Evolutionary conservation across 768 basidiomycete species (phyloP).

Genomic region (Lanmaoa pseudosensibilis): DNA sequence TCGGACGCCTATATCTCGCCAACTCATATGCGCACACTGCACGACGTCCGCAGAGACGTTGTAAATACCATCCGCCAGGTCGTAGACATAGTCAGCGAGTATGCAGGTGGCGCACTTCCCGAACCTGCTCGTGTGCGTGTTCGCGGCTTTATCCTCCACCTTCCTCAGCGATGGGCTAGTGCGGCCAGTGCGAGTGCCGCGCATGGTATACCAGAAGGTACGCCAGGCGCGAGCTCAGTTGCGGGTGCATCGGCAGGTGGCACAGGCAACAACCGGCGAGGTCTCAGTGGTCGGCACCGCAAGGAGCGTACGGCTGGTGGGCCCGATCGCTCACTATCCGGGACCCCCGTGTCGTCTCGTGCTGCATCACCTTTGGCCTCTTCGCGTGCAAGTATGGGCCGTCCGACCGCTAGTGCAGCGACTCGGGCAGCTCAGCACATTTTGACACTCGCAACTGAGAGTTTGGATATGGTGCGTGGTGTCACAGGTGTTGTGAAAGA

Average conservation of each 20-base stretch:
- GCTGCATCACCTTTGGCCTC: conserved; percentile 35
- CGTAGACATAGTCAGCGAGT: conserved; percentile 82
- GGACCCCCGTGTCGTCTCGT: conserved; percentile 37
- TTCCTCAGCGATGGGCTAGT: conserved; percentile 82
- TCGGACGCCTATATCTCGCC: conserved; percentile 40
- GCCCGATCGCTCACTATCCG: conserved; percentile 31
- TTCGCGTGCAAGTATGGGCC: conserved; percentile 20
- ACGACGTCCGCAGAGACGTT: conserved; percentile 74
- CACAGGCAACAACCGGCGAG: conserved; percentile 17
- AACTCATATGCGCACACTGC: conserved; percentile 64
- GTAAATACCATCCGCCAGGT: conserved; percentile 89
- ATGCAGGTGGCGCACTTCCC: conserved; percentile 83
- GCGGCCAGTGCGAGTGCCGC: conserved; percentile 29
- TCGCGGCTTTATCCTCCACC: conserved; percentile 69
- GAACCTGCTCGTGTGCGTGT: conserved; percentile 79
- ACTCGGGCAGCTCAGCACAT: conserved; percentile 78
- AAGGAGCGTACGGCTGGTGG: conserved; percentile 42
- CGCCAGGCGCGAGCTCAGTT: conserved; percentile 37
- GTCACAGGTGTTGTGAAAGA: conserved; percentile 89
- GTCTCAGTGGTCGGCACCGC: conserved; percentile 22
- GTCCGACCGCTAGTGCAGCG: conserved; percentile 53
- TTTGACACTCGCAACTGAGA: conserved; percentile 83
- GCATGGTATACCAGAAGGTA: conserved; percentile 27
- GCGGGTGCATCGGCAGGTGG: conserved; percentile 33
- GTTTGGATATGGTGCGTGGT: conserved; percentile 87